A percentile compares a stretch with the other conserved stretches of the same genome.
Evolutionary conservation across 306 rosid genomes (phyloP).

Genomic region (Acmispon strigosus): DNA sequence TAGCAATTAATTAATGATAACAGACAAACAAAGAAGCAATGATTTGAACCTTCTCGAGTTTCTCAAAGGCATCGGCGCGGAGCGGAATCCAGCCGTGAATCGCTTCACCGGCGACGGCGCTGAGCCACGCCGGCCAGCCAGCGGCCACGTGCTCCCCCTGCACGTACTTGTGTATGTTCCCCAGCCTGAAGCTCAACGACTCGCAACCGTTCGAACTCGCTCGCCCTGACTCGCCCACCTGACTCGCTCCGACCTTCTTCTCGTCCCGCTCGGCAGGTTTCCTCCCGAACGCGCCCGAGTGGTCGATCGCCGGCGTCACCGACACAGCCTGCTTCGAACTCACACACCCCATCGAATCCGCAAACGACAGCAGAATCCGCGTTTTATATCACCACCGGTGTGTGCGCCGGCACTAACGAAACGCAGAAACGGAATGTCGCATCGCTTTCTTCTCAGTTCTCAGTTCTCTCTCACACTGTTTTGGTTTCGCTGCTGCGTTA

Average conservation of each 20-base stretch:
- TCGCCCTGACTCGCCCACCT: slow-evolving; percentile 63
- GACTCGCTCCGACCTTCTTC: slow-evolving; percentile 39
- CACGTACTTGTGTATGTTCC: slow-evolving; percentile 62
- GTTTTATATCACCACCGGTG: not conserved
- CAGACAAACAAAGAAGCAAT: too few species aligned
- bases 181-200: slow-evolving; percentile 68
- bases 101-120: slow-evolving; percentile 94
- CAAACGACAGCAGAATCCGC: not conserved
- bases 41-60: slow-evolving; percentile 69
- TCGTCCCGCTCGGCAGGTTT: slow-evolving; percentile 29
- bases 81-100: slow-evolving; percentile 95
- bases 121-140: slow-evolving; percentile 96
- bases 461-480: not conserved
- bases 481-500: not conserved
- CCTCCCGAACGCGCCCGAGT: slow-evolving; percentile 48
- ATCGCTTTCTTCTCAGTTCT: too few species aligned
- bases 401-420: not conserved
- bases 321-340: slow-evolving; percentile 85
- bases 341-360: slow-evolving; percentile 70
- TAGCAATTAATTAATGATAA: too few species aligned
- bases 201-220: slow-evolving; percentile 61
- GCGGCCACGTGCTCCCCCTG: slow-evolving; percentile 81
- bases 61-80: slow-evolving; percentile 72
- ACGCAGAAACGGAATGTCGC: slow-evolving; percentile 2
- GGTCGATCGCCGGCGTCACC: slow-evolving; percentile 84